phyloP scores from a whole-genome alignment of 441 rosid genomes.

The Dalechampia spathulata region DNA sequence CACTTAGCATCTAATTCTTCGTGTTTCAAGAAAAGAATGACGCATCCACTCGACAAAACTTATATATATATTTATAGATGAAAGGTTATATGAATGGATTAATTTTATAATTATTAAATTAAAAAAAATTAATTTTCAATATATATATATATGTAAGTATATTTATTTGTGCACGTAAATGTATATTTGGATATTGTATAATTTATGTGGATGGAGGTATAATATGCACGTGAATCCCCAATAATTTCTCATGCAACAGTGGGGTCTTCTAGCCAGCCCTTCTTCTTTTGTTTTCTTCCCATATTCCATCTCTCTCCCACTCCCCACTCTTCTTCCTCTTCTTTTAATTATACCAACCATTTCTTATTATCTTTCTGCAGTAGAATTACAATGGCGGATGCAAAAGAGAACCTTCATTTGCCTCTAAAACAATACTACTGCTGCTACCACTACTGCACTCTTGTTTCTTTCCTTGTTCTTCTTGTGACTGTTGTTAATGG shows the following conservation, averaged over 20 bases:
- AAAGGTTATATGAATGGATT: no score
- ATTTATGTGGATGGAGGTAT: no score
- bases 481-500: slow-evolving; percentile 19
- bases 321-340: slow-evolving; percentile 6
- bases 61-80: no score
- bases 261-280: slow-evolving; percentile 59
- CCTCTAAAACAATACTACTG: slow-evolving; percentile 14
- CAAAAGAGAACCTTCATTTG: background rate
- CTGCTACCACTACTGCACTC: no score
- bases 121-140: no score
- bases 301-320: slow-evolving; percentile 61
- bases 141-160: no score
- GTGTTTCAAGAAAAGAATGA: no score
- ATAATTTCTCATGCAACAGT: slow-evolving; percentile 74
- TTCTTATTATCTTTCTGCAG: background rate
- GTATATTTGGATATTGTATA: no score
- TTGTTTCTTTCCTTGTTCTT: slow-evolving; percentile 14
- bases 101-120: no score
- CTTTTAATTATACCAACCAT: background rate
- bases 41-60: no score
- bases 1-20: no score
- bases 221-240: slow-evolving; percentile 73
- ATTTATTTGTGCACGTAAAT: no score
- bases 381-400: slow-evolving; percentile 29
- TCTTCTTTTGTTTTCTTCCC: slow-evolving; percentile 75